These are phyloP conservation scores for Phytophthora quininea DNA, from an alignment of 352 stramenopile genomes.

Conservation along the genomic window DNA sequence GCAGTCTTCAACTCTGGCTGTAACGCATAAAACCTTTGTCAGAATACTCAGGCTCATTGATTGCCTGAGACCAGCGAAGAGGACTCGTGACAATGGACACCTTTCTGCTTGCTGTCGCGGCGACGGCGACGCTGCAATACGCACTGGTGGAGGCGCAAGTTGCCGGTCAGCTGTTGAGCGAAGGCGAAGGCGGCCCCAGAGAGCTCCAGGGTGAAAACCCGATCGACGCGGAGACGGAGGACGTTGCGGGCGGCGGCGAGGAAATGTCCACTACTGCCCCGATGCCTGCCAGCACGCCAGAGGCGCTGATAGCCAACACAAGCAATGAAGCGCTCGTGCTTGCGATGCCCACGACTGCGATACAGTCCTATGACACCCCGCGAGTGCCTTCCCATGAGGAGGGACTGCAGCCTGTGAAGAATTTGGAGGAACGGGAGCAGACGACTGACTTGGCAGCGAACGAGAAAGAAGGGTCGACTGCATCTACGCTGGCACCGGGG, in stretches of 20 bases:
- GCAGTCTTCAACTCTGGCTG: slow-evolving; percentile 3
- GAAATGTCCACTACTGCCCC: not conserved
- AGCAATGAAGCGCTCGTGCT: slow-evolving; percentile 15
- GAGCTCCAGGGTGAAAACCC: slow-evolving; percentile 7
- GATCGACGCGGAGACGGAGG: slow-evolving; percentile 10
- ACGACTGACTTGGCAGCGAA: slow-evolving; percentile 2
- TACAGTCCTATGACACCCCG: not conserved
- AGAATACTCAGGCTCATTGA: not conserved
- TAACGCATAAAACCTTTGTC: not conserved
- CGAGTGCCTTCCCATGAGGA: not conserved
- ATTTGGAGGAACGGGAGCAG: slow-evolving; percentile 5
- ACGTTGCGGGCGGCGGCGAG: slow-evolving; percentile 15
- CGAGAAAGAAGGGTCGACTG: slow-evolving; percentile 6
- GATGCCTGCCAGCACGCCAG: not conserved
- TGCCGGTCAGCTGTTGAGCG: not conserved
- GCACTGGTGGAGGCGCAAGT: slow-evolving; percentile 13
- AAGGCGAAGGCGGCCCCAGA: slow-evolving; percentile 1
- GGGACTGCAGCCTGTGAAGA: not conserved
- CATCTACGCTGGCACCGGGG: slow-evolving; percentile 8
- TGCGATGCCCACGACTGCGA: slow-evolving; percentile 4
- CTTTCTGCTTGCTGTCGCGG: slow-evolving; percentile 4
- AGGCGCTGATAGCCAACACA: not conserved
- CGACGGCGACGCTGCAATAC: slow-evolving; percentile 4
- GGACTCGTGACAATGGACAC: slow-evolving; percentile 2
- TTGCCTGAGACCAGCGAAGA: slow-evolving; percentile 15